Conservation (phyloP, 2,329 filamentous ascomycete species). For the Colletotrichum chlorophyti region DNA sequence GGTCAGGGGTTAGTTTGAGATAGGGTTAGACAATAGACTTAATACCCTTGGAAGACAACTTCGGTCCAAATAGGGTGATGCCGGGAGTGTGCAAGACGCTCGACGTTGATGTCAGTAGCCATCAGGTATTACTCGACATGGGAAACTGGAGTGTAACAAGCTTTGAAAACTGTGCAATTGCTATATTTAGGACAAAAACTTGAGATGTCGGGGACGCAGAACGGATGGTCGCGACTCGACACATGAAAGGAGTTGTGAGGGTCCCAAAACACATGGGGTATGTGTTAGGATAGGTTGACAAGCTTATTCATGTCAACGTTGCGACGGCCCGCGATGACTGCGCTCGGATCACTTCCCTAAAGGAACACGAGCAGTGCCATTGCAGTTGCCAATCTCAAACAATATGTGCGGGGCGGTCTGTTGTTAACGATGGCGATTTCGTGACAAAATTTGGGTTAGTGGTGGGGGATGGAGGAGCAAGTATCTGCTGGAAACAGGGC, state of each 20-base stretch:
- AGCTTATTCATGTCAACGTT: conserved; percentile 20
- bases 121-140: no score
- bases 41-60: no score
- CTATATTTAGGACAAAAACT: conserved; percentile 20
- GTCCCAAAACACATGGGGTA: background rate
- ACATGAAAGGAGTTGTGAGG: no score
- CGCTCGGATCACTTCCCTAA: background rate
- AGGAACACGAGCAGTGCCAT: background rate
- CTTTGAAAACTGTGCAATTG: conserved; percentile 1
- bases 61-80: no score
- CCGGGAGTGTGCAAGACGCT: background rate
- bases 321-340: conserved; percentile 8
- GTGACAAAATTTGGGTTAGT: no score
- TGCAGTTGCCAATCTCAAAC: background rate
- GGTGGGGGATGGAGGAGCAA: no score
- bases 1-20: conserved; percentile 12
- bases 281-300: background rate
- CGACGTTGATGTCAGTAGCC: background rate
- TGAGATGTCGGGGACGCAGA: conserved; percentile 4
- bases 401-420: background rate
- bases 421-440: background rate
- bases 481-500: no score
- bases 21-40: background rate
- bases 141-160: conserved; percentile 10
- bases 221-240: background rate